phyloP scores from a whole-genome alignment of 2,329 filamentous ascomycete species.

The Diaporthe vaccinii region DNA sequence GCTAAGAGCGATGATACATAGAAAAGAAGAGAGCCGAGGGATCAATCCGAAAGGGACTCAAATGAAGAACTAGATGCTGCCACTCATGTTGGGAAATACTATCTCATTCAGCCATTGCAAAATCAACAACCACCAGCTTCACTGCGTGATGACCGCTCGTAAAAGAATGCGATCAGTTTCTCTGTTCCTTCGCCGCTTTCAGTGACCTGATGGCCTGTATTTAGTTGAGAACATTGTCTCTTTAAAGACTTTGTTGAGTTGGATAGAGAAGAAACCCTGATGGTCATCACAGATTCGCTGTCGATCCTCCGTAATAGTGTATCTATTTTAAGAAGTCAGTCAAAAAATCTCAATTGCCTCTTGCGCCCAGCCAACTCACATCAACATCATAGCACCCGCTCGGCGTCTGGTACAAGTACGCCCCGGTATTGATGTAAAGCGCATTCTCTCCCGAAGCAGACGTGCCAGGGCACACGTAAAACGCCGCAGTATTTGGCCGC shows the following conservation, averaged over 20 bases:
- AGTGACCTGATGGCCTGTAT: background rate
- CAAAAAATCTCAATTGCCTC: conserved; percentile 11
- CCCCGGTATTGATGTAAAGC: conserved; percentile 68
- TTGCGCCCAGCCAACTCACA: conserved; percentile 29
- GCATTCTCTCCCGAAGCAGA: conserved; percentile 50
- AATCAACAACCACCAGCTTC: background rate
- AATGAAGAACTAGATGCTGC: background rate
- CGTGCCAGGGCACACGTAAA: conserved; percentile 61
- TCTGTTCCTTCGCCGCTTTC: background rate
- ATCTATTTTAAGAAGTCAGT: conserved; percentile 34
- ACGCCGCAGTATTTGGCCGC: conserved; percentile 66
- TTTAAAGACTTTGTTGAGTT: too few species aligned
- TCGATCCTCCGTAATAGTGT: conserved; percentile 41
- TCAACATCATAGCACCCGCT: conserved; percentile 56
- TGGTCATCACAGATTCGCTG: conserved; percentile 28
- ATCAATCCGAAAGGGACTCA: background rate
- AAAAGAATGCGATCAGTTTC: too few species aligned
- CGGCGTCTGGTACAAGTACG: conserved; percentile 67
- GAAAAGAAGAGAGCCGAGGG: background rate
- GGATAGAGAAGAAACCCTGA: background rate
- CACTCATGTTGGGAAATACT: background rate
- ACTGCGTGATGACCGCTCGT: too few species aligned
- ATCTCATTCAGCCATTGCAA: background rate
- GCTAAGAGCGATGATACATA: background rate
- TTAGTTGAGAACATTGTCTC: background rate